Evolutionary conservation across 345 rosid genomes (phyloP), one percentile per base, ranked within the genome.

Genomic region (Linum lewisii): DNA sequence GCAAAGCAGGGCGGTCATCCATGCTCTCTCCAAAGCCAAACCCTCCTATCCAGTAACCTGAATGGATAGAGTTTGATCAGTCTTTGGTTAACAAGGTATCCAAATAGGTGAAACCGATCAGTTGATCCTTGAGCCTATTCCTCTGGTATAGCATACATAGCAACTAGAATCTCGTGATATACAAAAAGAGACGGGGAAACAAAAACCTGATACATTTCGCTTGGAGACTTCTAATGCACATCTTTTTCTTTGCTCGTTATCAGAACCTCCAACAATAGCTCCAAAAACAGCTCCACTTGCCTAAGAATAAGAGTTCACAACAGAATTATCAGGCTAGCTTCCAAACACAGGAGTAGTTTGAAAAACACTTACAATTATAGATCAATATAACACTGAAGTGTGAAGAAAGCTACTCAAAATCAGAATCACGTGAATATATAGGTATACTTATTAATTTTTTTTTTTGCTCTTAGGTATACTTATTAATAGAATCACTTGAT

Each of bases 11-110:
- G 25, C 84, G 83, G 62, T 84, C 84, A 56, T 80, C 82, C 81
- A 73, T 82, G 80, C 84, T 77, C 67, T 86, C 95, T 63, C 88
- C 95, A 59, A 86, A 78, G 42, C 95, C 95, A 77, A 86, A 84
- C 20, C 90, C 95, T 72, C 90, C 90, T 63, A 86, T 69, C 86
- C 84, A 86, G 66, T 77, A 86, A 56, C 95, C 95, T 86, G 77
- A 56, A 77, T 36, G 32, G 62, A 23, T 24, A 15, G 59, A 32
- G 42, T 63, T 26, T 29, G 42, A 49, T 55, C 54, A 74, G n/a
- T 42, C 47, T 16, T 7, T 42, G 47, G 4, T 42, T 3, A 34
- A 34, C 5, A 34, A 11, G 0, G 38, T 34, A 34, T 6, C 10
- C 38, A 11, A 34, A 34, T 34, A 34, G 10, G 38, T 34, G 10